Evolutionary conservation across 2,329 filamentous ascomycete genomes (phyloP).

Genomic region (Triangularia setosa): DNA sequence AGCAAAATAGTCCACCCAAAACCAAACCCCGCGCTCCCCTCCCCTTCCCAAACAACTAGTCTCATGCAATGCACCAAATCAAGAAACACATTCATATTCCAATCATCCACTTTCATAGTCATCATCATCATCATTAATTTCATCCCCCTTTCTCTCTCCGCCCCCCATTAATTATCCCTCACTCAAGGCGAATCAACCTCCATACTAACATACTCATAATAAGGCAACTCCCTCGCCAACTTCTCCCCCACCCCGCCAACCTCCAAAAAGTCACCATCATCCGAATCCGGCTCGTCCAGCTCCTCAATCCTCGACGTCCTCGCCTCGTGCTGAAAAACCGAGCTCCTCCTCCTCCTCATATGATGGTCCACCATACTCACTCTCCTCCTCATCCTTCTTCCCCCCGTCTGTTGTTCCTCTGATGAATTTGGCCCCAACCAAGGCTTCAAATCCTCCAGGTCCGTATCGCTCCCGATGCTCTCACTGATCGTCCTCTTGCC

Average conservation of each 20-base stretch:
- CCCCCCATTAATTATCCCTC: background rate
- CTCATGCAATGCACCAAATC: background rate
- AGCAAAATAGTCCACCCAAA: no score
- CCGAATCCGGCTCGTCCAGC: slow-evolving; percentile 49
- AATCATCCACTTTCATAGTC: slow-evolving; percentile 8
- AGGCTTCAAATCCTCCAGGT: slow-evolving; percentile 38
- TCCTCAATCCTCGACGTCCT: slow-evolving; percentile 50
- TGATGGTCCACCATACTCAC: slow-evolving; percentile 38
- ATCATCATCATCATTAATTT: slow-evolving; percentile 9
- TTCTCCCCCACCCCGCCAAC: slow-evolving; percentile 39
- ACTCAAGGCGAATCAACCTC: slow-evolving; percentile 42
- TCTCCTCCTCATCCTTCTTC: slow-evolving; percentile 45
- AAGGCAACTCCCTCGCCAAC: slow-evolving; percentile 48
- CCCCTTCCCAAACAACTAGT: background rate
- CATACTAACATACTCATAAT: slow-evolving; percentile 51
- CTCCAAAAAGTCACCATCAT: slow-evolving; percentile 39
- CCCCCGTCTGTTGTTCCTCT: slow-evolving; percentile 44
- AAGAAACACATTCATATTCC: slow-evolving; percentile 2
- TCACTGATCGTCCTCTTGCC: slow-evolving; percentile 53
- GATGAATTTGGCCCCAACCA: slow-evolving; percentile 31
- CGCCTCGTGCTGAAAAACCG: slow-evolving; percentile 38
- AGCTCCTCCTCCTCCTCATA: slow-evolving; percentile 44
- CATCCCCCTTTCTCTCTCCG: background rate
- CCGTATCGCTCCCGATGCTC: slow-evolving; percentile 46
- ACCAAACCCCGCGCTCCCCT: no score